Conservation (phyloP, 257 asterid species). For the Parsonsia alboflavescens region DNA sequence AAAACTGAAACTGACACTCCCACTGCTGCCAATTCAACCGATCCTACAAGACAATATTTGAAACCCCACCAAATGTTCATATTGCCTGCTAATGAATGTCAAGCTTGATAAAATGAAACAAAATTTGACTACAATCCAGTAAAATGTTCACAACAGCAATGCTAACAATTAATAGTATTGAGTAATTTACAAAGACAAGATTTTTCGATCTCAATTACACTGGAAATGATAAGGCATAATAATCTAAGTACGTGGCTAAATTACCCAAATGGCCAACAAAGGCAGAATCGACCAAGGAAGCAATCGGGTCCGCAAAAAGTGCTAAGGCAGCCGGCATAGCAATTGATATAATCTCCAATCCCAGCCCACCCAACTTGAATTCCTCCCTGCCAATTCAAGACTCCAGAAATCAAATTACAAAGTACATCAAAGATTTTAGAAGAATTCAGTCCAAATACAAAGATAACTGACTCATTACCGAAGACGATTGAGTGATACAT, state of each 20-base stretch:
- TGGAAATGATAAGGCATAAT: neutral
- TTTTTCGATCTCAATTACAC: neutral
- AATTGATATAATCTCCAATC: constrained; percentile 68
- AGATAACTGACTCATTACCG: constrained; percentile 19
- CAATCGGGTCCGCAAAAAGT: constrained; percentile 83
- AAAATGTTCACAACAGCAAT: neutral
- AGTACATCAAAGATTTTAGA: neutral
- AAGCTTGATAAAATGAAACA: neutral
- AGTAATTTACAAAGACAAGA: neutral
- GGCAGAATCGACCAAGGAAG: constrained; percentile 82
- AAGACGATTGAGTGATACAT: constrained; percentile 28
- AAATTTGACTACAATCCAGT: neutral
- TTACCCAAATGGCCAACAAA: constrained; percentile 92
- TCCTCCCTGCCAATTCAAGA: constrained; percentile 41
- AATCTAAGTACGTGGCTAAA: neutral
- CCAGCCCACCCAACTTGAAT: constrained; percentile 56
- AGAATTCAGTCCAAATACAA: neutral
- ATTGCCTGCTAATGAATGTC: neutral
- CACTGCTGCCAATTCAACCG: constrained; percentile 90
- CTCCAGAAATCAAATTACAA: constrained; percentile 6
- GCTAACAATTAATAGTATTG: neutral
- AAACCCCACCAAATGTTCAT: neutral
- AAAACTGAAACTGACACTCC: constrained; percentile 91
- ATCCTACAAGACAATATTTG: constrained; percentile 43
- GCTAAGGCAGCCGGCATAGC: constrained; percentile 91